A percentile compares a stretch with the other conserved stretches of the same genome.
Conservation (phyloP, 371 early-diverging fungal species). For the Syncephalis plumigaleata region DNA sequence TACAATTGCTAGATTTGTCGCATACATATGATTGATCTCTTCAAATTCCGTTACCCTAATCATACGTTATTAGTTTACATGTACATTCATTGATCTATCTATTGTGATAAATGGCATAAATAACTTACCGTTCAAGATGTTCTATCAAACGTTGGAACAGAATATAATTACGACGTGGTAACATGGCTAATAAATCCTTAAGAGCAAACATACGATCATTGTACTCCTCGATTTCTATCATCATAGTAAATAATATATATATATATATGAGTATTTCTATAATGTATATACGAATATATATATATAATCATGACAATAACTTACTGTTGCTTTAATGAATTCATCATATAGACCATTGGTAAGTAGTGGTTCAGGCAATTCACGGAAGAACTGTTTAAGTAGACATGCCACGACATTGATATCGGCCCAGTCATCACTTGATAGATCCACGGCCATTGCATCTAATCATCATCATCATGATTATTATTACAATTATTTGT, state of each 20-base stretch:
- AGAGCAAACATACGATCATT: slow-evolving; percentile 61
- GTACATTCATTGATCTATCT: background rate
- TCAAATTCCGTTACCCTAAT: slow-evolving; percentile 66
- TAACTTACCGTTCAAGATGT: slow-evolving; percentile 46
- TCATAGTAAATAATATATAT: background rate
- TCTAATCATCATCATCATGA: slow-evolving; percentile 6
- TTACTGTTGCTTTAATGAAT: slow-evolving; percentile 66
- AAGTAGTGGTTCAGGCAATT: slow-evolving; percentile 82
- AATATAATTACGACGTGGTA: slow-evolving; percentile 47
- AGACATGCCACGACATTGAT: slow-evolving; percentile 81
- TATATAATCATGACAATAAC: too few relatives aligned
- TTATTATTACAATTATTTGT: background rate
- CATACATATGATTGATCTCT: slow-evolving; percentile 74
- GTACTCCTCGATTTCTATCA: slow-evolving; percentile 45
- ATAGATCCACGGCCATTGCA: slow-evolving; percentile 31
- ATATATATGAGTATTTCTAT: background rate
- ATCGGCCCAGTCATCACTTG: slow-evolving; percentile 49
- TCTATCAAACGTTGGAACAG: slow-evolving; percentile 55
- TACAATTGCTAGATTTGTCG: slow-evolving; percentile 68
- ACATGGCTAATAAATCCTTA: slow-evolving; percentile 45
- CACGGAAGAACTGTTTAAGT: slow-evolving; percentile 83
- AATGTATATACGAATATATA: background rate
- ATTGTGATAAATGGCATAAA: background rate
- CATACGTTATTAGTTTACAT: background rate
- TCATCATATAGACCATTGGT: slow-evolving; percentile 66